Base-by-base conservation (phyloP, 345 rosid genomes). In the Dipteronia dyeriana region DNA sequence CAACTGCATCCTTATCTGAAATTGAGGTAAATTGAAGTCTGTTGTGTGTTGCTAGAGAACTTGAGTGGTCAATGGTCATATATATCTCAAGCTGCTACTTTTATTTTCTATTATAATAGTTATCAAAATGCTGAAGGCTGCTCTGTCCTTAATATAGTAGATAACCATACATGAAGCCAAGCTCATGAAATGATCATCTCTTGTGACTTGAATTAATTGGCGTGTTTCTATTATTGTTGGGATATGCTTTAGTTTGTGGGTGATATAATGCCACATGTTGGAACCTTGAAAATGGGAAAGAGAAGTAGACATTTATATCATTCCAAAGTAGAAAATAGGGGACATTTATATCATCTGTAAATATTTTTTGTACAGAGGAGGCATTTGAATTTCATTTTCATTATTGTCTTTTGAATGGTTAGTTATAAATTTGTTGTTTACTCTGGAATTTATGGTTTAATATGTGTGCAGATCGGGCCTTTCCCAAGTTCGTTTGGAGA, bases 401-500 rank as follows among this genome's bases (percentile, higher is more conserved):
- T 61, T n/a, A n/a, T 63, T 14, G 62, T 49, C 20, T 12, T 73
- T 47, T 74, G 16, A 16, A n/a, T 43, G 57, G 10, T 45, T 31
- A 8, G 53, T 72, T 47, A 57, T 14, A 13, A 65, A 54, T 20
- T 49, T 31, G 60, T 4, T 34, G 12, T 49, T 20, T 49, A 12
- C 10, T 2, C 20, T 51, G 64, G 63, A 65, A 51, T 64, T 45
- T 65, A 19, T 68, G 76, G 71, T 74, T 79, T 73, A 68, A 14
- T 79, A 71, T 70, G 34, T 86, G 34, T 86, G 85, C 79, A 92
- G 97, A 81, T 92, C 79, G 95, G 92, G 68, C 95, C 97, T 78
- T 89, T 92, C 43, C 88, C 84, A 76, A 78, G 70, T 82, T 83
- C 89, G 49, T 62, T 71, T 4, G 71, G 75, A 77, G 86, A 91